Base-by-base conservation (phyloP, 495 filamentous ascomycete genomes). In the Parathielavia appendiculata region DNA sequence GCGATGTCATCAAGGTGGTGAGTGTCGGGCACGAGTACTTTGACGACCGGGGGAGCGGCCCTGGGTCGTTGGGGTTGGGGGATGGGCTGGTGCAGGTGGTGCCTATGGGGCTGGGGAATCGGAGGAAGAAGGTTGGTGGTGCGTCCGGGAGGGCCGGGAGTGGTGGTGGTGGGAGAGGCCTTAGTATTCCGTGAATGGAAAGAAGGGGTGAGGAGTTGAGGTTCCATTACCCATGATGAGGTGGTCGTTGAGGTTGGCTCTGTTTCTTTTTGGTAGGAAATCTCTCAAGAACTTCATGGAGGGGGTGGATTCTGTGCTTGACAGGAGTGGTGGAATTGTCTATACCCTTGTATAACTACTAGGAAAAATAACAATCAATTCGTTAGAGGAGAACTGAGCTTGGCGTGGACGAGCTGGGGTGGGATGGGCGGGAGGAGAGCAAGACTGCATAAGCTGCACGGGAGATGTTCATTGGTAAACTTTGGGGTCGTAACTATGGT, bases 1-100 rank as follows among this genome's bases (percentile, higher is more conserved):
- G 85, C 10, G 86, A 88, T 55, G 74, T 79, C 1, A 76, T 89
- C 58, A 89, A 88, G 68, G 66, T 89, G 30, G 72, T 89, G 35
- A 81, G 75, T 32, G 71, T 83, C 8, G 84, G 84, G 23, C 79
- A 82, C 57, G 85, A 86, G 64, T 71, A 80, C 41, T 86, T 83
- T 65, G 82, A 76, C 47, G 65, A 65, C n/a, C 35, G 8, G 11
- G 19, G n/a, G 12, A 1, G 20, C 12, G 36, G 9, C 5, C 3
- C 26, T 30, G 35, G 51, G 17, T 40, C 35, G 55, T 56, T 6
- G 63, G 64, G n/a, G 60, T 65, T 32, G 57, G 49, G 63, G 64
- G 20, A 47, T 68, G 57, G 66, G 63, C 16, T 65, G 63, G 0
- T 44, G 40, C 26, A 22, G 39, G 1, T 54, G 38, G 38, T 32